phyloP scores from a whole-genome alignment of 23 red algal genomes.

The Cyanidiococcus yangmingshanensis region DNA sequence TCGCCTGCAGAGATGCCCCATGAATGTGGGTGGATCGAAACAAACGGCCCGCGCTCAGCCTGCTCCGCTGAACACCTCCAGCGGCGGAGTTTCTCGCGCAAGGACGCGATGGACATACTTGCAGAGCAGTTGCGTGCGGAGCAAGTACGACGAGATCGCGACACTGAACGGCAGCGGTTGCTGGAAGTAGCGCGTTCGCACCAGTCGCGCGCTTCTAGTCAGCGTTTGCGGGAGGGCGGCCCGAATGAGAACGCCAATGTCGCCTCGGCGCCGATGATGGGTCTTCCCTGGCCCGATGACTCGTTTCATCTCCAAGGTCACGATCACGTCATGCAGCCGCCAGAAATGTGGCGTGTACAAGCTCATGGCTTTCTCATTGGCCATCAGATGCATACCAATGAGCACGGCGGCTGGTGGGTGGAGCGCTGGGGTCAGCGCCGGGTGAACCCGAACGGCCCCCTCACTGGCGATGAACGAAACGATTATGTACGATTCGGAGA shows the following conservation, averaged over 20 bases:
- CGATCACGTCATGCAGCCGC: conserved; percentile 14
- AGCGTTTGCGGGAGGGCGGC: background rate
- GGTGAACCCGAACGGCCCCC: background rate
- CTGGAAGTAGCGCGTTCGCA: conserved; percentile 14
- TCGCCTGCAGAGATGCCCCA: background rate
- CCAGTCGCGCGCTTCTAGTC: background rate
- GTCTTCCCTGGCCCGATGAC: conserved; percentile 9
- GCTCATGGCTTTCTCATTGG: conserved; percentile 14
- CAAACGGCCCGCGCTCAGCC: background rate
- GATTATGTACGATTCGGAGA: conserved; percentile 21
- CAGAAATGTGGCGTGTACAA: conserved; percentile 17
- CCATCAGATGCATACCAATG: conserved; percentile 25
- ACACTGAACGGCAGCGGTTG: conserved; percentile 2
- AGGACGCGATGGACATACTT: background rate
- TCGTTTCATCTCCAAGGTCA: background rate
- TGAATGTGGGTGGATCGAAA: background rate
- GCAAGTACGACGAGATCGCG: conserved; percentile 11
- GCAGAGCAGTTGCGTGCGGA: background rate
- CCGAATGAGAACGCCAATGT: background rate
- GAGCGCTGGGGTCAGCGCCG: conserved; percentile 30
- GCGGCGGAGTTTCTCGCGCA: background rate
- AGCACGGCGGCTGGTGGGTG: conserved; percentile 28
- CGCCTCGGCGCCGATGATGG: background rate
- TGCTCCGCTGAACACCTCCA: background rate
- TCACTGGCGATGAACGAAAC: conserved; percentile 10